These are phyloP conservation scores for Erodium chrysanthum DNA, from an alignment of 441 rosid genomes.

Conservation along the genomic window DNA sequence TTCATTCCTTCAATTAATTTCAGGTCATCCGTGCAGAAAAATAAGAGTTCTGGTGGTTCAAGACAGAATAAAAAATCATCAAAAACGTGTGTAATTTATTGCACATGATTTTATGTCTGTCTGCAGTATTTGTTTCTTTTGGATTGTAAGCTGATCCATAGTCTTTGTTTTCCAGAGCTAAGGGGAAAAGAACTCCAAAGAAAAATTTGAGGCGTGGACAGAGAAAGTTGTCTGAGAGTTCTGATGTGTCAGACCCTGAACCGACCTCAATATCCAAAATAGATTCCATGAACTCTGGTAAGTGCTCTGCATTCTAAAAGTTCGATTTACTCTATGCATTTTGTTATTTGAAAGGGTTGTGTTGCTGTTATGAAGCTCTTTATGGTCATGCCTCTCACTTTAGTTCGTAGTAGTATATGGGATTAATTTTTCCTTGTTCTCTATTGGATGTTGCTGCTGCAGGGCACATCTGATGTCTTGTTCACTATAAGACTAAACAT, in stretches of 20 bases:
- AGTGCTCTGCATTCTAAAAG: slow-evolving; percentile 11
- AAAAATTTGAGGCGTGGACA: slow-evolving; percentile 33
- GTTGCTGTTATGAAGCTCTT: neutral
- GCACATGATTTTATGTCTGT: slow-evolving; percentile 7
- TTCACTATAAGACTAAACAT: neutral
- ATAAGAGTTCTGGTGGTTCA: slow-evolving; percentile 31
- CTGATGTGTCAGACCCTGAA: slow-evolving; percentile 37
- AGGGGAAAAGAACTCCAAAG: slow-evolving; percentile 84
- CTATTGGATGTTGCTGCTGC: too few relatives aligned
- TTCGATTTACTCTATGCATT: neutral
- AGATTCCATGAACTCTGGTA: slow-evolving; percentile 29
- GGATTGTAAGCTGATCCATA: slow-evolving; percentile 14
- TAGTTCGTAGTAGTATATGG: too few relatives aligned
- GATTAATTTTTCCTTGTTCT: too few relatives aligned
- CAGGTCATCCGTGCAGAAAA: slow-evolving; percentile 52
- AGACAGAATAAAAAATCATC: slow-evolving; percentile 34
- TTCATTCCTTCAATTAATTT: slow-evolving; percentile 13
- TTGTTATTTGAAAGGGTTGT: neutral
- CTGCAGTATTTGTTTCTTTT: slow-evolving; percentile 9
- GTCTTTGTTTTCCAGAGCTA: slow-evolving; percentile 33
- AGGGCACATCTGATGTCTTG: neutral
- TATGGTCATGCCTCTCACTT: neutral
- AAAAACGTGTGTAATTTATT: slow-evolving; percentile 41
- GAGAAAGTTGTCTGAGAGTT: slow-evolving; percentile 28
- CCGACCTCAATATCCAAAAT: slow-evolving; percentile 18